Base-by-base conservation (phyloP, 495 filamentous ascomycete species). In the Lentithecium fluviatile region DNA sequence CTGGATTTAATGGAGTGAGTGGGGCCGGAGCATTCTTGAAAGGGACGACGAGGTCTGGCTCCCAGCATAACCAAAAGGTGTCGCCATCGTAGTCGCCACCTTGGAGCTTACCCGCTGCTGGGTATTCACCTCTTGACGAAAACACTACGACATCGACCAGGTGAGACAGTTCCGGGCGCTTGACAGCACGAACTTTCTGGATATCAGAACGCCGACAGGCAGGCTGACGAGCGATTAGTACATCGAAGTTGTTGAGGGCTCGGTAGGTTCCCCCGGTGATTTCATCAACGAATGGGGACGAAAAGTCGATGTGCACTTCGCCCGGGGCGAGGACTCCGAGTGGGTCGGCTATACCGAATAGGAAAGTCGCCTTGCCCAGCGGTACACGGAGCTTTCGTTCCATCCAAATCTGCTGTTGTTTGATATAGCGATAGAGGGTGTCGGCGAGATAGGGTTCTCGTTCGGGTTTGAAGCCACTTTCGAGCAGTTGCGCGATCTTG, bases 51-150 rank as follows among this genome's bases (percentile, higher is more conserved):
- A 97, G 83, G 0, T 75, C 75, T 1, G 79, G 78, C 58, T 97
- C 91, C 92, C 91, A 97, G 71, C 91, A 96, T 15, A 95, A 77
- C 91, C 91, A 76, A 45, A 75, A 75, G 40, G 80, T 86, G 64
- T 98, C 94, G 0, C 94, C 94, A 59, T 97, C 93, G 70, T 97
- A 97, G 73, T 98, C 94, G 8, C 94, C 94, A 13, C 93, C 94
- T 3, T 90, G 94, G 0, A 97, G 78, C 71, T 90, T 89, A 32
- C 85, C 82, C 0, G 91, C 94, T 0, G 95, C 79, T 0, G 90
- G 82, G 20, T 79, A 79, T 11, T 80, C 50, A 0, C 94, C 92
- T 64, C 81, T 82, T 0, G 80, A 79, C 0, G 94, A 79, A 66
- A 98, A 97, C 1, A 97, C 83, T 57, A 96, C 87, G 6, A 97